A percentile compares a stretch with the other conserved stretches of the same genome.
Conservation (phyloP, 2,329 filamentous ascomycete genomes). For the Falciphora oryzae region DNA sequence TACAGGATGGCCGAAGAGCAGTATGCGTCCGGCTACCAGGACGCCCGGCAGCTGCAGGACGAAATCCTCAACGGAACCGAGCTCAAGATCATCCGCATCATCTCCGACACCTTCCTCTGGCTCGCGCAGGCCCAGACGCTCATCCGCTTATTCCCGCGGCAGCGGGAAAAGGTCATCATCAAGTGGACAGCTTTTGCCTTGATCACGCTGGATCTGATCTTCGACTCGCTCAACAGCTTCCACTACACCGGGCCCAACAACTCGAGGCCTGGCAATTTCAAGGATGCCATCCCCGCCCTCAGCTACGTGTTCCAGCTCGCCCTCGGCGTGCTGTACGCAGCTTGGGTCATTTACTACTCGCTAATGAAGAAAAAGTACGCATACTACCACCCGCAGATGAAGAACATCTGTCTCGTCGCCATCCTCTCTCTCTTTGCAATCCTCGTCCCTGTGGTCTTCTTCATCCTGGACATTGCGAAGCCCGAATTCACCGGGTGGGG, state of each 20-base stretch:
- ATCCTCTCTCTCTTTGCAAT: constrained; percentile 74
- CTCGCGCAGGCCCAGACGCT: constrained; percentile 95
- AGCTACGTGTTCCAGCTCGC: constrained; percentile 88
- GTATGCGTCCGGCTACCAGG: constrained; percentile 73
- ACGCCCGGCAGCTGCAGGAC: constrained; percentile 68
- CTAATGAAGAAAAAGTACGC: constrained; percentile 88
- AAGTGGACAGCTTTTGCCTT: constrained; percentile 97
- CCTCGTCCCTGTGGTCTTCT: constrained; percentile 85
- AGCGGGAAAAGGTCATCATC: constrained; percentile 96
- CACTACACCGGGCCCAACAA: constrained; percentile 44
- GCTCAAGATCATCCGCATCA: constrained; percentile 83
- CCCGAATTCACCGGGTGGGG: constrained; percentile 86
- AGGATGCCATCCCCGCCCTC: constrained; percentile 83
- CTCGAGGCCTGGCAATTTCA: constrained; percentile 67
- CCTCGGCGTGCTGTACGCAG: constrained; percentile 80
- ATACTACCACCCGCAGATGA: constrained; percentile 86
- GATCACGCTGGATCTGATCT: constrained; percentile 84
- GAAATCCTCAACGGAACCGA: constrained; percentile 79
- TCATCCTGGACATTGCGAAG: constrained; percentile 83
- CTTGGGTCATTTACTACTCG: constrained; percentile 90
- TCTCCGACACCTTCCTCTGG: constrained; percentile 96
- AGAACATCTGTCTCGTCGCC: constrained; percentile 78
- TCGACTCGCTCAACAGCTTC: constrained; percentile 89
- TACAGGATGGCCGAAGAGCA: constrained; percentile 79
- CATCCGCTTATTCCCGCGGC: constrained; percentile 90